Conservation (phyloP, 1,284 basidiomycete species). For the Melampsora americana region DNA sequence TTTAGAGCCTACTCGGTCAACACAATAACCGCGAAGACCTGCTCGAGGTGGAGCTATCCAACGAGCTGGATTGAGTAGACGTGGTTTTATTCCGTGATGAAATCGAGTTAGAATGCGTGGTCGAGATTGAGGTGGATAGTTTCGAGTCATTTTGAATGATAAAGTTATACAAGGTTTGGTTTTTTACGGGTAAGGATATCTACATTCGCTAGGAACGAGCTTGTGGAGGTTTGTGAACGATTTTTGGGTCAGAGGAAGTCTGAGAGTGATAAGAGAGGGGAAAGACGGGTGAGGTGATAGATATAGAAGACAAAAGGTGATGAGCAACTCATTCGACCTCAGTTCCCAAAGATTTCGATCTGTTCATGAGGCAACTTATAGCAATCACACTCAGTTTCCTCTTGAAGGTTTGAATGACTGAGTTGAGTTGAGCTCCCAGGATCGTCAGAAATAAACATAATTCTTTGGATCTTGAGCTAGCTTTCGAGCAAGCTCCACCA, state of each 20-base stretch:
- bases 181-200: neutral
- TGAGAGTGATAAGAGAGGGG: neutral
- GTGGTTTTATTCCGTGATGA: constrained; percentile 1
- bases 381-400: too few species aligned
- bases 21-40: neutral
- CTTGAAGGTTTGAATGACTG: neutral
- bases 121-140: neutral
- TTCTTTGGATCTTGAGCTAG: neutral
- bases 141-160: neutral
- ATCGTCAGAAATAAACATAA: neutral
- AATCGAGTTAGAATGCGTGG: constrained; percentile 8
- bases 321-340: neutral
- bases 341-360: too few species aligned
- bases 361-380: too few species aligned
- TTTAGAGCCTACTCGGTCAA: neutral
- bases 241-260: neutral
- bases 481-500: neutral
- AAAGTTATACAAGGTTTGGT: neutral
- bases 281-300: neutral
- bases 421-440: neutral
- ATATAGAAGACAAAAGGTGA: neutral
- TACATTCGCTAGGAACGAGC: neutral
- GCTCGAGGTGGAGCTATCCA: neutral
- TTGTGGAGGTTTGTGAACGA: neutral
- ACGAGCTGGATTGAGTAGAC: neutral